A percentile compares a stretch with the other conserved stretches of the same genome.
phyloP scores from a whole-genome alignment of 2,329 filamentous ascomycete species.

The Colletotrichum sp. region DNA sequence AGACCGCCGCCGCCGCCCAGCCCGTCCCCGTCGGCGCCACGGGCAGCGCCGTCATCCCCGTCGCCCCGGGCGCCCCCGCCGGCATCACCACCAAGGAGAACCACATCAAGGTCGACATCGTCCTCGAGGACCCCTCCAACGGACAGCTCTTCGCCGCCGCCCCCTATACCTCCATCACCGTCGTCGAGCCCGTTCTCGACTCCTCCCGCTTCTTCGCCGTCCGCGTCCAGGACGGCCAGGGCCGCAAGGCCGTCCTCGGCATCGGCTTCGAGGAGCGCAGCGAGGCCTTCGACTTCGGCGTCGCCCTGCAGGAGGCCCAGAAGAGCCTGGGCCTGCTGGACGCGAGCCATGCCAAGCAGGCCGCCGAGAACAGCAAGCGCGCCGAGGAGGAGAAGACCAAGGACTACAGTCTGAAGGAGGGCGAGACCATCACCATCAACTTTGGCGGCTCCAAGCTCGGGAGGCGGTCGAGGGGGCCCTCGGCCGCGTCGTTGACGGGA shows the following conservation, averaged over 20 bases:
- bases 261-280: constrained; percentile 87
- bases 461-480: constrained; percentile 37
- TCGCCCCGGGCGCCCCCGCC: constrained; percentile 9
- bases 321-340: constrained; percentile 70
- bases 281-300: constrained; percentile 85
- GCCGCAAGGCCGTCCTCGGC: constrained; percentile 79
- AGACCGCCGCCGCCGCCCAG: constrained; percentile 28
- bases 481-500: constrained; percentile 24
- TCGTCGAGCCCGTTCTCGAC: constrained; percentile 80
- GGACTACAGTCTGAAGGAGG: constrained; percentile 87
- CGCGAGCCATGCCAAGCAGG: constrained; percentile 36
- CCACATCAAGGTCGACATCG: constrained; percentile 74
- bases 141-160: constrained; percentile 84
- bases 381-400: constrained; percentile 60
- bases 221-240: constrained; percentile 75
- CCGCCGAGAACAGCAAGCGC: constrained; percentile 37
- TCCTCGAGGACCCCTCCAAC: constrained; percentile 76
- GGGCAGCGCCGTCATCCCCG: constrained; percentile 15
- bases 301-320: constrained; percentile 79
- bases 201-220: constrained; percentile 86
- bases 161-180: constrained; percentile 70
- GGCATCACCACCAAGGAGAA: constrained; percentile 32
- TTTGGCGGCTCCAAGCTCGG: constrained; percentile 63
- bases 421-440: constrained; percentile 86
- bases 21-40: constrained; percentile 9